phyloP scores from a whole-genome alignment of 148 eudicot species.

The Spergularia bocconei region DNA sequence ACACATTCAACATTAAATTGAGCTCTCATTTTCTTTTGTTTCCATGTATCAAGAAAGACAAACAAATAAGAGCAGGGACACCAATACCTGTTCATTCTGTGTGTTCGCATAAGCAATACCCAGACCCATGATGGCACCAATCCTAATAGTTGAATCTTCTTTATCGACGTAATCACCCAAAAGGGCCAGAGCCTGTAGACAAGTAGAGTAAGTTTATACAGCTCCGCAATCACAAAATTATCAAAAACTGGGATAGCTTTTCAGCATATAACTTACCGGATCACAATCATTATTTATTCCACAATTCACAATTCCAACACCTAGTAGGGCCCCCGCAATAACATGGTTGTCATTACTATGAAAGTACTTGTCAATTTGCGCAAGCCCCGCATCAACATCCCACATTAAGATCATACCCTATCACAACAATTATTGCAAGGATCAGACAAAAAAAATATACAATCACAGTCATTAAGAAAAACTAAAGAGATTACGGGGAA shows the following conservation, averaged over 20 bases:
- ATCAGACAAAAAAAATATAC: background rate
- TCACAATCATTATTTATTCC: conserved; percentile 79
- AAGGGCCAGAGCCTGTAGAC: conserved; percentile 75
- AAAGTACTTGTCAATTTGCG: conserved; percentile 93
- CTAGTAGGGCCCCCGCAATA: conserved; percentile 83
- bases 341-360: conserved; percentile 83
- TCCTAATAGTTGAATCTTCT: conserved; percentile 75
- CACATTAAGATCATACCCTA: conserved; percentile 96
- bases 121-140: conserved; percentile 95
- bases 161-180: conserved; percentile 73
- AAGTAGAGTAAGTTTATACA: background rate
- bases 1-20: background rate
- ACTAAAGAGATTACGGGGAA: background rate
- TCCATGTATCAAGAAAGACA: background rate
- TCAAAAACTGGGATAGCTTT: background rate
- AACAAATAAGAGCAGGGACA: conserved; percentile 8
- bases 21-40: no score
- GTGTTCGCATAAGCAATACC: conserved; percentile 97
- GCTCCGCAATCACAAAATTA: background rate
- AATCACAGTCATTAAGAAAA: background rate
- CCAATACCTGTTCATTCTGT: conserved; percentile 66
- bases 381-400: conserved; percentile 99
- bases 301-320: conserved; percentile 93
- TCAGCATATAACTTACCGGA: conserved; percentile 57
- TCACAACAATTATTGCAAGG: conserved; percentile 7